Percentiles rank a stretch among this genome's conserved stretches.
These are phyloP conservation scores for Podaxis mareebaensis DNA, from an alignment of 768 basidiomycete genomes.

Conservation along the genomic window DNA sequence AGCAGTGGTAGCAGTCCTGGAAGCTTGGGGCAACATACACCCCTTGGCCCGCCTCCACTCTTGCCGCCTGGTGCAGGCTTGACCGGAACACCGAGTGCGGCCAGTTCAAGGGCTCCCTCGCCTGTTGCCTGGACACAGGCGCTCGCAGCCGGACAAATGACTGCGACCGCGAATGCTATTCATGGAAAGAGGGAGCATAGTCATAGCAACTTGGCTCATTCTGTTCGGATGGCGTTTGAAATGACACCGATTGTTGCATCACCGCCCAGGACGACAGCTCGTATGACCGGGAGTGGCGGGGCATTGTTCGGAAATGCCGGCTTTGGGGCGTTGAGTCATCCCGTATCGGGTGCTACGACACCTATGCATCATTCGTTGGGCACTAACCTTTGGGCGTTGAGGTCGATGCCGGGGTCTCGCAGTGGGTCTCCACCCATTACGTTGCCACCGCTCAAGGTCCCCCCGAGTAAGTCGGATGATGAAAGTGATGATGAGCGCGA, in stretches of 20 bases:
- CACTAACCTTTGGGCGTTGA: conserved; percentile 16
- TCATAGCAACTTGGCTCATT: conserved; percentile 76
- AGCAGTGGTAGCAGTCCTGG: conserved; percentile 66
- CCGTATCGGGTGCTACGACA: conserved; percentile 18
- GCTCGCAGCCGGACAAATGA: conserved; percentile 21
- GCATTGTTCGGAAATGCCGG: conserved; percentile 21
- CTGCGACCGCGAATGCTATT: conserved; percentile 12
- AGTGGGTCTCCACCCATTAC: conserved; percentile 72
- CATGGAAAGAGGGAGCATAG: conserved; percentile 29
- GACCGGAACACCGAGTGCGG: conserved; percentile 34
- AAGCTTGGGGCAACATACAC: conserved; percentile 40
- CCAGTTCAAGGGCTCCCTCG: conserved; percentile 62
- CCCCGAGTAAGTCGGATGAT: conserved; percentile 19
- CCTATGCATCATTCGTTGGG: conserved; percentile 22
- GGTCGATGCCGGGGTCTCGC: conserved; percentile 57
- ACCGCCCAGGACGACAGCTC: conserved; percentile 40
- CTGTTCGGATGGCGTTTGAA: conserved; percentile 84
- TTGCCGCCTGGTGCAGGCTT: conserved; percentile 17
- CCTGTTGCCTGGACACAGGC: conserved; percentile 46
- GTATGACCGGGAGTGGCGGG: conserved; percentile 21
- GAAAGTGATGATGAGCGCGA: conserved; percentile 20
- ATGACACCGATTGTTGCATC: conserved; percentile 80
- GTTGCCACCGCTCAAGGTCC: conserved; percentile 64
- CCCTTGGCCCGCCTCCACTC: conserved; percentile 18
- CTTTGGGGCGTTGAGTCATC: conserved; percentile 22